Conservation (phyloP, 2,329 filamentous ascomycete genomes). For the Penicillium paneum region DNA sequence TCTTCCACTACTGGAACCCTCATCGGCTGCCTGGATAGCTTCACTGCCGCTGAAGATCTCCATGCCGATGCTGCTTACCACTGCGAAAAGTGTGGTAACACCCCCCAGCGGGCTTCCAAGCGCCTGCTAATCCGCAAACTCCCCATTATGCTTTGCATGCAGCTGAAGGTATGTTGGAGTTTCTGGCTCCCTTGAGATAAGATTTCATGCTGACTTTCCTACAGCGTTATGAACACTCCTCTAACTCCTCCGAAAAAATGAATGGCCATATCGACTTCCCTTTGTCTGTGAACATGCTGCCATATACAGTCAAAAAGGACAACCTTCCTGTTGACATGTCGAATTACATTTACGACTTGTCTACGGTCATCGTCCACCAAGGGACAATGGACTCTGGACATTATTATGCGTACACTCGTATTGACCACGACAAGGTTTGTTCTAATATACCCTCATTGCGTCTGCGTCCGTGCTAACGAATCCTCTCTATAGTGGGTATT, state of each 20-base stretch:
- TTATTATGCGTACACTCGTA: conserved; percentile 77
- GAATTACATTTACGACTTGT: conserved; percentile 77
- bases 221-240: conserved; percentile 71
- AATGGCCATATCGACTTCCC: conserved; percentile 84
- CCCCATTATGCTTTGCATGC: conserved; percentile 85
- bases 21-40: conserved; percentile 78
- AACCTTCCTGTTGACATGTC: conserved; percentile 32
- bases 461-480: conserved; percentile 1
- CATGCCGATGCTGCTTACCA: conserved; percentile 70
- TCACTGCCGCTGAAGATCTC: conserved; percentile 76
- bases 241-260: conserved; percentile 77
- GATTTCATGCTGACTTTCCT: conserved; percentile 7
- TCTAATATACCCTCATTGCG: not conserved
- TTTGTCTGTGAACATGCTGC: conserved; percentile 80
- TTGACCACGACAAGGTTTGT: conserved; percentile 68
- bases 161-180: conserved; percentile 68
- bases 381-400: conserved; percentile 91
- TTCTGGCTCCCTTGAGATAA: not conserved
- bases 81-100: conserved; percentile 73
- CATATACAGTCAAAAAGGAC: conserved; percentile 70
- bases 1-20: conserved; percentile 53
- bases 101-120: conserved; percentile 72
- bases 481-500: conserved; percentile 70
- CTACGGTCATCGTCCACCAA: conserved; percentile 88
- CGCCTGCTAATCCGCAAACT: conserved; percentile 79